Evolutionary conservation across 176 grass and related monocot genomes (phyloP).

Genomic region (Oryza punctata): DNA sequence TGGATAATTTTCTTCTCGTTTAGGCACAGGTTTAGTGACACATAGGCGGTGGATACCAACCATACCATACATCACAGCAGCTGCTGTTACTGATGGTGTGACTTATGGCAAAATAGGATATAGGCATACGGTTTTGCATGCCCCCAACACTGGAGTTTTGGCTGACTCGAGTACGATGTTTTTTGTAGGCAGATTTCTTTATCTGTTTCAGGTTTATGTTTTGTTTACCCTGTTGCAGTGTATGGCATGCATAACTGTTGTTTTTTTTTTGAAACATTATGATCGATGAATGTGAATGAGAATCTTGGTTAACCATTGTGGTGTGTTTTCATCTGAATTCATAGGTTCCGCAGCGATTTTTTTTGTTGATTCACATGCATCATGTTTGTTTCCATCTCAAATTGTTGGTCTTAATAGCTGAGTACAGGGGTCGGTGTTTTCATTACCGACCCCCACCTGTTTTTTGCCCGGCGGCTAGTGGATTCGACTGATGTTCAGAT

Average conservation of each 20-base stretch:
- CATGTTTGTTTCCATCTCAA: neutral
- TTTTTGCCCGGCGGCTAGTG: too few relatives aligned
- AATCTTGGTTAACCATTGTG: neutral
- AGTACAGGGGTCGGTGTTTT: too few relatives aligned
- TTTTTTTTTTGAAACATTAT: conserved; percentile 5
- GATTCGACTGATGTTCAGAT: too few relatives aligned
- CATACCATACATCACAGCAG: conserved; percentile 28
- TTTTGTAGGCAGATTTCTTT: neutral
- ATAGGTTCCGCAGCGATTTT: neutral
- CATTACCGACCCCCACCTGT: too few relatives aligned
- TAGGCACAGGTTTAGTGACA: conserved; percentile 40
- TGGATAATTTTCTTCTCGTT: conserved; percentile 32
- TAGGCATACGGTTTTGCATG: conserved; percentile 13
- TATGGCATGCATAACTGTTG: conserved; percentile 18
- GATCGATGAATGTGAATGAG: conserved; percentile 23
- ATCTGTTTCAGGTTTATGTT: neutral
- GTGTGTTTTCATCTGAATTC: neutral
- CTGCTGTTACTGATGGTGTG: conserved; percentile 15
- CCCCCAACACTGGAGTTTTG: conserved; percentile 14
- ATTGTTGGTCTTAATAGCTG: neutral
- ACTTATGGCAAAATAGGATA: conserved; percentile 22
- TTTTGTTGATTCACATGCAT: neutral
- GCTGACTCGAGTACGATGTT: conserved; percentile 3
- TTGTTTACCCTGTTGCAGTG: conserved; percentile 8
- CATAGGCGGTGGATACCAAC: conserved; percentile 18